These are phyloP conservation scores for Xylona heveae DNA, from an alignment of 495 filamentous ascomycete species.

Conservation along the genomic window DNA sequence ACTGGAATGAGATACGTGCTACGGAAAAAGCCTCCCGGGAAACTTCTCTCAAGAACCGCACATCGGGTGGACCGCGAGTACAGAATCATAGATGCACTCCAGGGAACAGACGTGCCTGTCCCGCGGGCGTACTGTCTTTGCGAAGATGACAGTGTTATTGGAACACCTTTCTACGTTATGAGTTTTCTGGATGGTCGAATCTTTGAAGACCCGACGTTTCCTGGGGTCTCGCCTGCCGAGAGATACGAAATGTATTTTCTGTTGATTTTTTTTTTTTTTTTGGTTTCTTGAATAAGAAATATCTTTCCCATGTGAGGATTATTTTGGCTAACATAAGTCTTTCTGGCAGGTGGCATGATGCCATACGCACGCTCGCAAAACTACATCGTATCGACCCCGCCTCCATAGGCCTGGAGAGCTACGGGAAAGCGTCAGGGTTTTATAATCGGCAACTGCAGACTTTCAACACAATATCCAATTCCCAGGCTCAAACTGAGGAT, in stretches of 20 bases:
- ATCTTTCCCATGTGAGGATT: neutral
- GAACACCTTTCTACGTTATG: slow-evolving; percentile 94
- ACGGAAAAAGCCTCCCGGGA: slow-evolving; percentile 89
- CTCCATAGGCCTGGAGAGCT: slow-evolving; percentile 41
- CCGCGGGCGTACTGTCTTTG: slow-evolving; percentile 74
- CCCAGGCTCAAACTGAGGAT: slow-evolving; percentile 56
- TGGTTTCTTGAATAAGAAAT: neutral
- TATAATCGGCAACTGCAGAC: slow-evolving; percentile 76
- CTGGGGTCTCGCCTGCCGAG: slow-evolving; percentile 44
- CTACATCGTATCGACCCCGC: slow-evolving; percentile 57
- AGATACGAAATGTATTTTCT: slow-evolving; percentile 39
- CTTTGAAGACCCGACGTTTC: slow-evolving; percentile 72
- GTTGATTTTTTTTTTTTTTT: neutral
- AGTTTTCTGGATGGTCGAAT: slow-evolving; percentile 80
- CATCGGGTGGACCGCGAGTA: slow-evolving; percentile 94
- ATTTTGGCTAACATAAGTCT: slow-evolving; percentile 7
- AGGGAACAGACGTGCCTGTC: slow-evolving; percentile 61
- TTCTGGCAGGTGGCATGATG: slow-evolving; percentile 73
- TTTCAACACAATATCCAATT: slow-evolving; percentile 50
- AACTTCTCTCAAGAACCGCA: slow-evolving; percentile 76
- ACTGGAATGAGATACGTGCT: slow-evolving; percentile 54
- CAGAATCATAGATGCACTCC: slow-evolving; percentile 64
- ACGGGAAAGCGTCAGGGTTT: slow-evolving; percentile 57
- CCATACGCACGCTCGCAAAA: slow-evolving; percentile 61
- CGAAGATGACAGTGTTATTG: slow-evolving; percentile 55